Evolutionary conservation across 306 rosid genomes (phyloP).

Genomic region (Rosa chinensis): DNA sequence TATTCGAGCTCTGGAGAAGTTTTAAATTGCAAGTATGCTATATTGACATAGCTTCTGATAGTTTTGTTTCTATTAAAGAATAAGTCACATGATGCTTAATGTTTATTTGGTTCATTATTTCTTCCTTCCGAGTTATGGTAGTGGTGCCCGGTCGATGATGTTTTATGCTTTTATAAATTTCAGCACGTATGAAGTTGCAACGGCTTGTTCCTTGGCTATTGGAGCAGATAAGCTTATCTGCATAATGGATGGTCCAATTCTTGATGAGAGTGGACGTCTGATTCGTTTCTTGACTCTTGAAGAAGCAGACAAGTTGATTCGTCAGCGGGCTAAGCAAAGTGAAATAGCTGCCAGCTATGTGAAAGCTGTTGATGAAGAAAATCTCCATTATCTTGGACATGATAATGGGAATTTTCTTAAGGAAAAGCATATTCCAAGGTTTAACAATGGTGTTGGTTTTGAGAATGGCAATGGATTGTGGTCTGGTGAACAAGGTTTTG

Average conservation of each 20-base stretch:
- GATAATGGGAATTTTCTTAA: conserved; percentile 47
- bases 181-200: conserved; percentile 97
- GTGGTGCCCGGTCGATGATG: conserved; percentile 33
- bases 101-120: background rate
- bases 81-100: background rate
- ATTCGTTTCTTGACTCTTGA: conserved; percentile 80
- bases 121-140: background rate
- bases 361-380: conserved; percentile 70
- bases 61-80: background rate
- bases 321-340: conserved; percentile 86
- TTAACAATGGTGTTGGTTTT: conserved; percentile 90
- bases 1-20: conserved; percentile 98
- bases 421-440: conserved; percentile 46
- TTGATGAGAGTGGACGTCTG: conserved; percentile 76
- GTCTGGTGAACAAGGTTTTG: conserved; percentile 86
- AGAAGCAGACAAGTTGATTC: conserved; percentile 90
- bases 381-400: conserved; percentile 38
- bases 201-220: conserved; percentile 92
- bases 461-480: conserved; percentile 75
- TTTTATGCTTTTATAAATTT: conserved; percentile 21
- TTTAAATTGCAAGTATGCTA: conserved; percentile 96
- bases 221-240: conserved; percentile 94
- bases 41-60: conserved; percentile 1
- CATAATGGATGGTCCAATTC: conserved; percentile 89
- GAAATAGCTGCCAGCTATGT: conserved; percentile 95